A percentile compares a stretch with the other conserved stretches of the same genome.
Evolutionary conservation across 2,329 filamentous ascomycete species (phyloP).

Genomic region (Colletotrichum destructivum): DNA sequence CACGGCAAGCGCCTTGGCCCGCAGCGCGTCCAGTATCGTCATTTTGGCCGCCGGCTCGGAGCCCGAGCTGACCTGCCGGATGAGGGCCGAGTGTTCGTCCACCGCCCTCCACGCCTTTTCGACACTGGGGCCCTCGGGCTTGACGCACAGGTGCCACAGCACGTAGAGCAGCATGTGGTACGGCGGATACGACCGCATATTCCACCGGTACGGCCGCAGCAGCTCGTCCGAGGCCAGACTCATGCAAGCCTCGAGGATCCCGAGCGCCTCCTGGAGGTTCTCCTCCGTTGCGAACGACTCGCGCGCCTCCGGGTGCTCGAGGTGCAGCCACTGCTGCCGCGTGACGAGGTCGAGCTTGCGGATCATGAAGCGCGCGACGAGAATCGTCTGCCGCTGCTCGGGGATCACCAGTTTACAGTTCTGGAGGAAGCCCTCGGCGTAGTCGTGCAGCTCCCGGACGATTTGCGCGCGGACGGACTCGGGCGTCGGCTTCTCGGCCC

Average conservation of each 20-base stretch:
- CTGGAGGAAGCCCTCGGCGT: slow-evolving; percentile 63
- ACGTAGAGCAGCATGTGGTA: slow-evolving; percentile 61
- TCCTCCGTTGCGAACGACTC: slow-evolving; percentile 49
- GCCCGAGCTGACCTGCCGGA: slow-evolving; percentile 37
- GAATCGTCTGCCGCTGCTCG: slow-evolving; percentile 51
- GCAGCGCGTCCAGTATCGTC: slow-evolving; percentile 50
- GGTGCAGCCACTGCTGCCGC: slow-evolving; percentile 48
- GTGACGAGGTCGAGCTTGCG: slow-evolving; percentile 54
- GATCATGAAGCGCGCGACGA: slow-evolving; percentile 49
- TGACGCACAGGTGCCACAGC: slow-evolving; percentile 60
- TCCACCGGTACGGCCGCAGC: slow-evolving; percentile 56
- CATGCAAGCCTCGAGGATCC: slow-evolving; percentile 52
- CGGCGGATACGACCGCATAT: slow-evolving; percentile 57
- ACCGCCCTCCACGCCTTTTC: slow-evolving; percentile 53
- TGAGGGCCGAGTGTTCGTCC: slow-evolving; percentile 22
- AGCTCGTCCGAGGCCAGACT: slow-evolving; percentile 53
- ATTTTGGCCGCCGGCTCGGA: slow-evolving; percentile 48
- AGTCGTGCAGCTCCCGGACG: slow-evolving; percentile 59
- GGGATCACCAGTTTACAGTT: slow-evolving; percentile 69
- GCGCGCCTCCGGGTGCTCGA: slow-evolving; percentile 44
- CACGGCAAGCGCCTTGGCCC: slow-evolving; percentile 49
- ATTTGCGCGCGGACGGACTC: slow-evolving; percentile 57
- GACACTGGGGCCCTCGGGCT: slow-evolving; percentile 49
- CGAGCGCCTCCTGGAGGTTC: slow-evolving; percentile 52
- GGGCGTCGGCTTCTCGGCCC: slow-evolving; percentile 26